A percentile compares a stretch with the other conserved stretches of the same genome.
Conservation (phyloP, 2,329 filamentous ascomycete genomes). For the Penicillium frequentans region DNA sequence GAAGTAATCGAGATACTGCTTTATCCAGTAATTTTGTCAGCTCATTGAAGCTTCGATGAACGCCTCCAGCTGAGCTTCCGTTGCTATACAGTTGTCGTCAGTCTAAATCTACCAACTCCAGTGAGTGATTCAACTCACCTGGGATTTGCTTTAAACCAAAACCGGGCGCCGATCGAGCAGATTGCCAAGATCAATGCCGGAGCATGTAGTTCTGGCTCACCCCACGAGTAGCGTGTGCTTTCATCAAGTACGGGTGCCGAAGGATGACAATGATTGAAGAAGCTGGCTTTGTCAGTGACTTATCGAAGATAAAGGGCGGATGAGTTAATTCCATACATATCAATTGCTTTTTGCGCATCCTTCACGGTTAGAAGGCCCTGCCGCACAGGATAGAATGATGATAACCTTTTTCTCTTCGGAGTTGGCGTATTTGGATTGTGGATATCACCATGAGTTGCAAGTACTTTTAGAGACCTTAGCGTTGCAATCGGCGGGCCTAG, state of each 20-base stretch:
- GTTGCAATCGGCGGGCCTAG: constrained; percentile 22
- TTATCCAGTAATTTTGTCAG: constrained; percentile 6
- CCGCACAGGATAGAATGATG: constrained; percentile 5
- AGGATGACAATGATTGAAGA: constrained; percentile 21
- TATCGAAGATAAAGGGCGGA: background rate
- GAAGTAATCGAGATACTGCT: constrained; percentile 6
- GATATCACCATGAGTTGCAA: constrained; percentile 7
- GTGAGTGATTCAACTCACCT: background rate
- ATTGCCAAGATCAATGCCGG: constrained; percentile 19
- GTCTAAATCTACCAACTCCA: background rate
- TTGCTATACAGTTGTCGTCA: background rate
- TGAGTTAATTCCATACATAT: background rate
- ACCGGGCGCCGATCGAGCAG: constrained; percentile 19
- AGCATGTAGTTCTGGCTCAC: background rate
- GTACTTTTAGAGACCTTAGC: constrained; percentile 15
- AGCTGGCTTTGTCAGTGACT: constrained; percentile 8
- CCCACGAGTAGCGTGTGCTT: constrained; percentile 11
- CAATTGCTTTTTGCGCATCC: constrained; percentile 5
- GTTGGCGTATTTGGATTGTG: background rate
- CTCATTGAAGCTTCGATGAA: constrained; percentile 1
- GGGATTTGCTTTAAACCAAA: constrained; percentile 11
- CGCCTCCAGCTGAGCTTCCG: background rate
- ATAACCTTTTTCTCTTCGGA: background rate
- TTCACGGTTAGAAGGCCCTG: background rate
- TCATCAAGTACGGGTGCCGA: constrained; percentile 15